These are phyloP conservation scores for Sideroxylon spinosum DNA, from an alignment of 179 eudicot species.

Conservation along the genomic window DNA sequence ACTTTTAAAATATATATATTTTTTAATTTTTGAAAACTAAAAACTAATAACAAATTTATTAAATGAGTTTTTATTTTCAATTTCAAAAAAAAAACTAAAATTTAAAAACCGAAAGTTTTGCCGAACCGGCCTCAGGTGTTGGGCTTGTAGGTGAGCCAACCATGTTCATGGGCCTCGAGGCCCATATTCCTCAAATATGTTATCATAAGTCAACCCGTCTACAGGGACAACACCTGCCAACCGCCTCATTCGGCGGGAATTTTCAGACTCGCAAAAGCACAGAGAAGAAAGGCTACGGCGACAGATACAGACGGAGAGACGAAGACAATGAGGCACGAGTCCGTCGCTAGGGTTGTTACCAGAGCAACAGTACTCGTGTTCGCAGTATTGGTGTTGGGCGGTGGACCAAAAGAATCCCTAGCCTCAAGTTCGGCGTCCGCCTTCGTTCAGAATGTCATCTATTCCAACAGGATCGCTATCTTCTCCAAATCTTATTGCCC, in stretches of 20 bases:
- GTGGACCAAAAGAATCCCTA: slow-evolving; percentile 25
- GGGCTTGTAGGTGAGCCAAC: no score
- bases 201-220: no score
- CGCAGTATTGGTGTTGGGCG: slow-evolving; percentile 18
- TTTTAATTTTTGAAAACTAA: no score
- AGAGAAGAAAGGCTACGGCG: background rate
- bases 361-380: background rate
- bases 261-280: background rate
- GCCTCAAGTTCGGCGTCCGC: slow-evolving; percentile 78
- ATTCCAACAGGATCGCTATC: slow-evolving; percentile 79
- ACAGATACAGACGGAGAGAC: background rate
- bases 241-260: background rate
- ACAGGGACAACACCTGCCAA: no score
- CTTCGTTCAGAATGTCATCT: slow-evolving; percentile 73
- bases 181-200: no score
- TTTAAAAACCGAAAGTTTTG: no score
- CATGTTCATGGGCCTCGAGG: no score
- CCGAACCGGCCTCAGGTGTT: no score
- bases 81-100: no score
- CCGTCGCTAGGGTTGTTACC: background rate
- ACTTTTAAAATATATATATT: no score
- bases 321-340: background rate
- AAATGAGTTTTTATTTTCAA: no score
- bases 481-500: slow-evolving; percentile 99
- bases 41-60: no score